Evolutionary conservation across 2,329 filamentous ascomycete species (phyloP), one percentile per base, ranked within the genome.

Genomic region (Magnaporthiopsis incrustans): DNA sequence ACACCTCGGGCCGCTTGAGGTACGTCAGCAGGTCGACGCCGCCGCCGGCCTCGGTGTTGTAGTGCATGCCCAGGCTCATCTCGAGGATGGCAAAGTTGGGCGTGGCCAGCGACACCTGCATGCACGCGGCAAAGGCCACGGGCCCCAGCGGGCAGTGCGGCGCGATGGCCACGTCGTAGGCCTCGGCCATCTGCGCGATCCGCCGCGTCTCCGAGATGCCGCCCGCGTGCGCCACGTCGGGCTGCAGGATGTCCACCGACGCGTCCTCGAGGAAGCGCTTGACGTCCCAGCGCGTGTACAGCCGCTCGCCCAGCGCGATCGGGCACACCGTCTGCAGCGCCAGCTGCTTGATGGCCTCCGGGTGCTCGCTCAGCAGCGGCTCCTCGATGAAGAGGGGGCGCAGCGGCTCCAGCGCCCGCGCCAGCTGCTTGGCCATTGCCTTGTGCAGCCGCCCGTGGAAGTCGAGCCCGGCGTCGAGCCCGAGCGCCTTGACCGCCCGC

Each of bases 21-120:
- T 89, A 89, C 63, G 80, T 86, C n/a, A 79, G 82, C 64, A 88
- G 76, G 72, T 88, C 85, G 25, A 65, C 53, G 33, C 63, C 64
- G 68, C 69, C 82, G 78, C 63, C 79, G 77, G 3, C 82, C 82
- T 69, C 64, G 3, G 78, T 79, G 68, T 90, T 90, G 72, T 90
- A 90, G 73, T 90, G 88, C 70, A 90, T 90, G 0, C 87, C 87
- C 57, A 89, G 70, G 66, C 83, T 85, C 87, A 89, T 89, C 72
- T 89, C 87, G 71, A 88, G 85, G 59, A 89, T 89, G 11, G 80
- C 82, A 70, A 85, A 88, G 74, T 85, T 89, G 67, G 77, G 80
- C 56, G 73, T 82, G 25, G 73, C 75, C 61, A 80, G 76, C 61
- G 83, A 84, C 14, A 89, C 81, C 68, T 89, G 86, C 61, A 89